Base-by-base conservation (phyloP, 2,329 filamentous ascomycete species). In the Bipolaris gigantea region DNA sequence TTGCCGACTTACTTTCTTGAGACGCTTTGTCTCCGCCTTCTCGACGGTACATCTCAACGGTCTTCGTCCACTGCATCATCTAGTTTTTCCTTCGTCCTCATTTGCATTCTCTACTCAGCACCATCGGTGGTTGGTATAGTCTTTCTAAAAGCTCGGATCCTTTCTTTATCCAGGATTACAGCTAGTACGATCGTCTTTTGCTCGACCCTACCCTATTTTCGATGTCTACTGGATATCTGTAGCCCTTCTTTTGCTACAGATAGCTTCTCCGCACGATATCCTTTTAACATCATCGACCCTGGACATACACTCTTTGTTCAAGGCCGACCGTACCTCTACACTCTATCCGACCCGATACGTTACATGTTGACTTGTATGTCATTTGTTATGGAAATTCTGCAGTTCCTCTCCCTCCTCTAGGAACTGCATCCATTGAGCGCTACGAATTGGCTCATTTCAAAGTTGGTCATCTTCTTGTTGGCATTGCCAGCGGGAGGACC, bases 391-490 rank as follows among this genome's bases (percentile, higher is more conserved):
- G 30, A 42, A 34, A 51, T 50, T 50, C 36, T 11, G 63, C 62
- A 59, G 57, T 50, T 57, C 56, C 57, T 59, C 63, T 65, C 62
- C 62, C 61, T 64, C 64, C 55, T 55, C 52, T 36, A 57, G 57
- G 58, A 54, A 58, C 53, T 57, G 60, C 59, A 61, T 39, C 53
- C 23, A 44, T 19, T 11, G 57, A 63, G 64, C 60, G 60, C 64
- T 64, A 65, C 62, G 53, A 10, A 51, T 56, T 45, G 61, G 65
- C 66, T 66, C 66, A 56, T 33, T 15, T 66, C 44, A 70, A 49
- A 39, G 66, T 70, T 72, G 66, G 69, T 72, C 69, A 69, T 59
- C 63, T 60, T 65, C 55, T 55, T 56, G 21, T 38, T 52, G 48
- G 48, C 53, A 43, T 42, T 18, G 51, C 27, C 38, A 49, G 39